Conservation (phyloP, 352 stramenopile species). For the Globisporangium paroecandrum region DNA sequence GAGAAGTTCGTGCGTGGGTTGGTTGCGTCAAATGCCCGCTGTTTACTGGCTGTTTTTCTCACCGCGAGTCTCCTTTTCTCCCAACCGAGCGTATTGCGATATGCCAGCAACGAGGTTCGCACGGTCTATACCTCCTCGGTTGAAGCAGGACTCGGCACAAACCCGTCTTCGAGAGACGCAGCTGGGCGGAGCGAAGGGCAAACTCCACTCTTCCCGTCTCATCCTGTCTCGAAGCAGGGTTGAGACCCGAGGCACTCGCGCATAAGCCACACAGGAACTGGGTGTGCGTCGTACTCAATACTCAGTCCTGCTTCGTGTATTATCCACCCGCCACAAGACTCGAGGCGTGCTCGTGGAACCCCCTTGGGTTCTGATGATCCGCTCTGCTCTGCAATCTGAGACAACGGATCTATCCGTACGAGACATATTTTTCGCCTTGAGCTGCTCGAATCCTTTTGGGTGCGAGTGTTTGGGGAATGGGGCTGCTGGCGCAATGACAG, state of each 20-base stretch:
- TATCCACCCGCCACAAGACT: conserved; percentile 5
- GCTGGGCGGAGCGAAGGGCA: neutral
- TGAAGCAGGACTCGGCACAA: neutral
- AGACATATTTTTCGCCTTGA: neutral
- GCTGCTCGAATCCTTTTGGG: neutral
- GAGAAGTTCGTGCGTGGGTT: neutral
- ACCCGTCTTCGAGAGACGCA: conserved; percentile 9
- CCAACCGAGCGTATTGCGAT: conserved; percentile 7
- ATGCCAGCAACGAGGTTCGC: neutral
- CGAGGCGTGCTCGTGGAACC: neutral
- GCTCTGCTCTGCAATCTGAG: conserved; percentile 2
- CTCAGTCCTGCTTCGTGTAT: neutral
- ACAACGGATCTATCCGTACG: conserved; percentile 6
- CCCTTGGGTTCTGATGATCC: conserved; percentile 2
- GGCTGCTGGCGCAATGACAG: neutral
- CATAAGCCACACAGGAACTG: neutral
- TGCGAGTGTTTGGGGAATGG: neutral
- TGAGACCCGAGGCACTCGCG: neutral
- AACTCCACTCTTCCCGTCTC: neutral
- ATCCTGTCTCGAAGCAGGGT: neutral
- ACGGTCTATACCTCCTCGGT: conserved; percentile 6
- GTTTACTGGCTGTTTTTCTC: conserved; percentile 14
- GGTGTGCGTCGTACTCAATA: too few relatives aligned
- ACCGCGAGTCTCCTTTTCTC: neutral
- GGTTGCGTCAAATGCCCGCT: neutral